Conservation (phyloP, 108 stramenopile species). For the Cyclostephanos tholiformis region DNA sequence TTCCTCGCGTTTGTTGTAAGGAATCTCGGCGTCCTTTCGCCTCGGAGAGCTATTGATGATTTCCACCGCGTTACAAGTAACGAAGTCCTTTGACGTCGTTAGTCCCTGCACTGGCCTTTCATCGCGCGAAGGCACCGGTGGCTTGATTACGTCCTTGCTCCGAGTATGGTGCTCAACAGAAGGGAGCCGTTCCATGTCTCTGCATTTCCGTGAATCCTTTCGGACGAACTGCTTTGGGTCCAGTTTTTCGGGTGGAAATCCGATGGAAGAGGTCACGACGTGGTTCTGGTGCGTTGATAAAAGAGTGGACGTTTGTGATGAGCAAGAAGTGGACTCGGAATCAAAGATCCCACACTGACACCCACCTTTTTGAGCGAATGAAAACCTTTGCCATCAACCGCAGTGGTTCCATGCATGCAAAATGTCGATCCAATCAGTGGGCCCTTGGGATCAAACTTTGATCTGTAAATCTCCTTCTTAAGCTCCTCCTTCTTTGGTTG, state of each 20-base stretch:
- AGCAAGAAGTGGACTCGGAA: not conserved
- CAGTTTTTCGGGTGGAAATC: constrained; percentile 29
- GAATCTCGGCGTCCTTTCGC: constrained; percentile 27
- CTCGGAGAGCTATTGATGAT: constrained; percentile 67
- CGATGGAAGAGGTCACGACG: constrained; percentile 48
- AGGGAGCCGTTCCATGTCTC: constrained; percentile 16
- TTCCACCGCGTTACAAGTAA: constrained; percentile 79
- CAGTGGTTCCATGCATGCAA: constrained; percentile 57
- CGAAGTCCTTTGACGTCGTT: constrained; percentile 69
- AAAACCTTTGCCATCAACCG: constrained; percentile 55
- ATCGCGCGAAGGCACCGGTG: constrained; percentile 50
- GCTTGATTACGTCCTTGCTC: constrained; percentile 48
- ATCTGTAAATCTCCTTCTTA: constrained; percentile 63
- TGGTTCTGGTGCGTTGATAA: constrained; percentile 40
- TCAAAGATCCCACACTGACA: constrained; percentile 4
- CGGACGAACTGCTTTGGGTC: constrained; percentile 57
- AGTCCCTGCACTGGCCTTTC: constrained; percentile 60
- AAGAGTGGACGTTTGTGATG: not conserved
- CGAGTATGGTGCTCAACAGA: constrained; percentile 28
- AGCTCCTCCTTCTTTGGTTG: constrained; percentile 33
- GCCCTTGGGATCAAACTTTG: constrained; percentile 58
- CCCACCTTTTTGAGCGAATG: constrained; percentile 53
- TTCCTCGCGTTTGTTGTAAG: constrained; percentile 72
- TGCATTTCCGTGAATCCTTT: constrained; percentile 41
- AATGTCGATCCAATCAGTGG: constrained; percentile 67